These are phyloP conservation scores for Ascosphaera acerosa DNA, from an alignment of 2,329 filamentous ascomycete species.

Conservation along the genomic window DNA sequence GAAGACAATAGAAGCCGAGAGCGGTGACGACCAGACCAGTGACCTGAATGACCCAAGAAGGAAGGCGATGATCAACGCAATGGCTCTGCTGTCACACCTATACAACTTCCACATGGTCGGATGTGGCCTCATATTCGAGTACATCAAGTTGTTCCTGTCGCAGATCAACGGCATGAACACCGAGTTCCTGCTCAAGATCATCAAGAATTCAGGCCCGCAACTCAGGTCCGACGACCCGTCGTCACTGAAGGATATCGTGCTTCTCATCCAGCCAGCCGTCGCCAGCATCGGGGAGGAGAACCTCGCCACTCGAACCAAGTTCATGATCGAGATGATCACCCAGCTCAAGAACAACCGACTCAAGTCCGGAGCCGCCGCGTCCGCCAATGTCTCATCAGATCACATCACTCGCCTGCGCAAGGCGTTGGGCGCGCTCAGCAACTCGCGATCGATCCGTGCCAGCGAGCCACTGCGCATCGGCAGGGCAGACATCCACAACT, in stretches of 20 bases:
- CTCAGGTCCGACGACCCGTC: constrained; percentile 73
- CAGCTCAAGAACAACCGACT: constrained; percentile 85
- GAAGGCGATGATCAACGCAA: constrained; percentile 49
- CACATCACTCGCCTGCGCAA: constrained; percentile 79
- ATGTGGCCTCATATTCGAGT: constrained; percentile 68
- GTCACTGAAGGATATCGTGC: constrained; percentile 67
- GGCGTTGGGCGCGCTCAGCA: constrained; percentile 51
- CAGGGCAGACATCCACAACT: constrained; percentile 55
- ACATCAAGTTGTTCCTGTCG: constrained; percentile 50
- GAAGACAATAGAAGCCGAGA: neutral
- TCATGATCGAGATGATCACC: constrained; percentile 93
- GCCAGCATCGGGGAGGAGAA: constrained; percentile 39
- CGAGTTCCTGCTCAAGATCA: constrained; percentile 62
- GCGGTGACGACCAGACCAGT: constrained; percentile 1
- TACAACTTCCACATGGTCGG: constrained; percentile 83
- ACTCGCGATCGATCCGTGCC: constrained; percentile 35
- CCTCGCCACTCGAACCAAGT: constrained; percentile 69
- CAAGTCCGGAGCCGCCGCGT: constrained; percentile 47
- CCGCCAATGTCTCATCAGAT: constrained; percentile 42
- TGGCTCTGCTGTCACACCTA: constrained; percentile 60
- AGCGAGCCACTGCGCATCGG: constrained; percentile 62
- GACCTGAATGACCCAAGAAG: constrained; percentile 11
- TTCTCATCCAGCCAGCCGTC: constrained; percentile 48
- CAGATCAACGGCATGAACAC: constrained; percentile 66
- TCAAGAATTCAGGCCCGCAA: constrained; percentile 57